Evolutionary conservation across 805 yeast species (phyloP), one percentile per base, ranked within the genome.

Genomic region (Saccharomycopsis vini): DNA sequence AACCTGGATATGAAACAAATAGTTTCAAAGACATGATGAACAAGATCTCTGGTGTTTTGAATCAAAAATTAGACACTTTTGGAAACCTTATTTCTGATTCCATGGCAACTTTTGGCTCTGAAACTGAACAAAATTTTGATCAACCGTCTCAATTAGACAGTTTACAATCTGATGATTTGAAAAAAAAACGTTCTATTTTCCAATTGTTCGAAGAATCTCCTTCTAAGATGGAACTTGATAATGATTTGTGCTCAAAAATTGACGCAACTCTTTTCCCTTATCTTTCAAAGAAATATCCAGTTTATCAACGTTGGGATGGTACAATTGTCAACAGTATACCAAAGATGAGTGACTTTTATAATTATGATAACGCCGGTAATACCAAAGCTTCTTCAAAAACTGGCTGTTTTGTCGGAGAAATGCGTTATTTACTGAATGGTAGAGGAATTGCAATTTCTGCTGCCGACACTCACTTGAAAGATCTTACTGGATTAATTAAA

Each of bases 211-310:
- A n/a, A n/a, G n/a, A n/a, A n/a, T n/a, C n/a, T n/a, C n/a, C n/a
- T n/a, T n/a, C n/a, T n/a, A n/a, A n/a, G n/a, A n/a, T n/a, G n/a
- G n/a, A n/a, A n/a, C n/a, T n/a, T n/a, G n/a, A n/a, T n/a, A n/a
- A n/a, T n/a, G 50, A 43, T 5, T 21, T 49, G 21, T 63, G 69
- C 45, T 50, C 52, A 26, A 61, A 61, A 32, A 51, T 64, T 13
- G 70, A 67, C 47, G 46, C 55, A 10, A 54, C 64, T 47, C 47
- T 66, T 13, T 67, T 64, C 52, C 65, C 66, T 12, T 68, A 71
- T 71, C 45, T 65, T 40, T 54, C 68, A 3, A 56, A 56, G 41
- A 53, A 59, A 21, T 56, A 51, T 31, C 73, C 73, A 1, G 51
- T 59, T 15, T 67, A 57, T 52, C 64, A 60, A 54, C 40, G 66